Conservation (phyloP, 148 eudicot species). For the Hydrangea macrophylla region DNA sequence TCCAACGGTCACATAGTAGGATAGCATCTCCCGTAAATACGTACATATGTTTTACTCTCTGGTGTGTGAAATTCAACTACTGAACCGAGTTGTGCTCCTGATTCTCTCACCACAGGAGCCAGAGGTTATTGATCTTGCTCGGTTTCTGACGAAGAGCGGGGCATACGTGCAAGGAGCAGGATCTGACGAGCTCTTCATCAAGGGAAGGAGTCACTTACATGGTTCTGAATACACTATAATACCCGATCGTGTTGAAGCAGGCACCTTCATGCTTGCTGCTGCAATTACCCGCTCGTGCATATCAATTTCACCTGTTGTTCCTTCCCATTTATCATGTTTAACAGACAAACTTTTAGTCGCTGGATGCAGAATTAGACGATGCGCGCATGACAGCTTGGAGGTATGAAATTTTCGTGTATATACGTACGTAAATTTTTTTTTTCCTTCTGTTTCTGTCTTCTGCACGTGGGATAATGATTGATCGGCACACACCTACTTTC, state of each 20-base stretch:
- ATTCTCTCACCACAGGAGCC: constrained; percentile 17
- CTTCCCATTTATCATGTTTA: constrained; percentile 13
- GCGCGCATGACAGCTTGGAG: background rate
- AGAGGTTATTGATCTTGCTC: constrained; percentile 21
- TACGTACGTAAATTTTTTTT: background rate
- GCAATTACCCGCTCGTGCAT: constrained; percentile 25
- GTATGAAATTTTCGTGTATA: background rate
- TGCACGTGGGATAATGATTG: background rate
- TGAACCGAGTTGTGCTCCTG: background rate
- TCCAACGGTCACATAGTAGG: too few relatives aligned
- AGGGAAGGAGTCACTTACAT: constrained; percentile 12
- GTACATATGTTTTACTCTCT: background rate
- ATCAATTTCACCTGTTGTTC: constrained; percentile 20
- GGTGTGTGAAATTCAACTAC: background rate
- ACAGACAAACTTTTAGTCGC: constrained; percentile 9
- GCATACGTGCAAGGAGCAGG: constrained; percentile 18
- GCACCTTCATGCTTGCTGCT: constrained; percentile 25
- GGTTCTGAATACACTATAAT: constrained; percentile 19
- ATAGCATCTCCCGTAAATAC: background rate
- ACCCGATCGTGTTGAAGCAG: constrained; percentile 27
- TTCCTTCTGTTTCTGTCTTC: background rate
- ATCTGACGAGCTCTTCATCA: constrained; percentile 6
- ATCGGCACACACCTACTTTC: constrained; percentile 7
- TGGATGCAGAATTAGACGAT: constrained; percentile 15
- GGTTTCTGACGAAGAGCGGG: constrained; percentile 14